Base-by-base conservation (phyloP, 805 yeast species). In the Ascoidea asiatica region DNA sequence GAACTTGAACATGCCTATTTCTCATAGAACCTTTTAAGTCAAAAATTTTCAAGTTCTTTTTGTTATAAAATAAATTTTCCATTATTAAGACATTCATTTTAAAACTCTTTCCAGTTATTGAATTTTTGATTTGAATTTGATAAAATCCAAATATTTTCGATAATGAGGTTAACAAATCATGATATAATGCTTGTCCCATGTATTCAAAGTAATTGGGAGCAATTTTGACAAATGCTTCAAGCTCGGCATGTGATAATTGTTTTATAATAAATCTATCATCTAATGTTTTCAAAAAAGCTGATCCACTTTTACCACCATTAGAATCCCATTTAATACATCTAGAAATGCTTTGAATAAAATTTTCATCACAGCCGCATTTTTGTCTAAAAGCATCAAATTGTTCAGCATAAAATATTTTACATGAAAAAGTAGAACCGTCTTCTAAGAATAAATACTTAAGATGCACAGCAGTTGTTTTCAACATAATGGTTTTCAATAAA, bases 21-120 rank as follows among this genome's bases (percentile, higher is more conserved):
- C 98, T 69, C 97, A 92, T 92, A 0, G 97, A 89, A 0, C 99
- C 99, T 60, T 92, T 92, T 61, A 92, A 72, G 61, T 92, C 99
- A 63, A 92, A 92, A 41, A 90, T 88, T 50, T 97, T 66, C 13
- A 86, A 70, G 46, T 89, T 82, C 52, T 81, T 81, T 45, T 79
- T 72, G 51, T 84, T 82, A 60, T 88, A 90, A 56, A 92, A 92
- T 46, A 92, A 64, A 57, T 92, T 92, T 63, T 92, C 99, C 96
- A 89, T 90, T 37, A 92, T 89, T 48, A 94, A 70, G 20, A 90
- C 83, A 60, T 92, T 95, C 81, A 89, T 80, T 50, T 84, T 81
- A 54, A 85, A 76, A 29, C 79, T 75, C 49, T 79, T 84, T 2
- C 88, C 88, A 4, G 84, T 79, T 29, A 74, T 67, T 5, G 87